Evolutionary conservation across 768 basidiomycete species (phyloP), one percentile per base, ranked within the genome.

Genomic region (Wakefieldia striispora): DNA sequence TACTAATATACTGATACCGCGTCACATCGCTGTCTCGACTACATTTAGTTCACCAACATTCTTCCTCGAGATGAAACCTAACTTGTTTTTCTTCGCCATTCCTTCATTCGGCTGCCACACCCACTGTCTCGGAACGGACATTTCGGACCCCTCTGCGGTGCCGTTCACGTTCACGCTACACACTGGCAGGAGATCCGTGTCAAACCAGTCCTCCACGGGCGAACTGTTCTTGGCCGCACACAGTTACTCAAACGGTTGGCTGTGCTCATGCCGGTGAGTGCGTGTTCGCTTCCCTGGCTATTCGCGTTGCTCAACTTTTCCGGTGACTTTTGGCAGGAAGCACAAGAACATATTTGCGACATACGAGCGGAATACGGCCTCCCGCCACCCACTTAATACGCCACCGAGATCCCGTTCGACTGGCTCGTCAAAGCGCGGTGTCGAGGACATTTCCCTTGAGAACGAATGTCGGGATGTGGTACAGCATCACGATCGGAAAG

Each of bases 321-420:
- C 21, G 14, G 27, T 27, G 11, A 43, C 40, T 11, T 33, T 17
- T 40, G 33, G 33, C 14, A 78, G 78, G 17, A 79, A 78, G 64
- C 56, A 75, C 42, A 44, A 56, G 6, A 60, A 58, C n/a, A 75
- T 72, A 29, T 72, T 79, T 47, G 57, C 49, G 16, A 71, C 73
- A 7, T 79, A 67, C 45, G 58, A 74, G 45, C 68, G 56, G 41
- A 78, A 78, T 50, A 77, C 70, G 2, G 77, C 77, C 7, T 45
- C 53, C 13, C 55, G 51, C 4, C 77, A 75, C 48, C 50, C 61
- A 16, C 53, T 63, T 12, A 54, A 51, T 29, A 44, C 41, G 39
- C 54, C 65, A 7, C n/a, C 43, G 14, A 27, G 43, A 13, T 20
- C 44, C 16, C 13, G 33, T 31, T 27, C 49, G 7, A 27, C 16